These are phyloP conservation scores for Myxozyma melibiosi DNA, from an alignment of 805 yeast species.

Conservation along the genomic window DNA sequence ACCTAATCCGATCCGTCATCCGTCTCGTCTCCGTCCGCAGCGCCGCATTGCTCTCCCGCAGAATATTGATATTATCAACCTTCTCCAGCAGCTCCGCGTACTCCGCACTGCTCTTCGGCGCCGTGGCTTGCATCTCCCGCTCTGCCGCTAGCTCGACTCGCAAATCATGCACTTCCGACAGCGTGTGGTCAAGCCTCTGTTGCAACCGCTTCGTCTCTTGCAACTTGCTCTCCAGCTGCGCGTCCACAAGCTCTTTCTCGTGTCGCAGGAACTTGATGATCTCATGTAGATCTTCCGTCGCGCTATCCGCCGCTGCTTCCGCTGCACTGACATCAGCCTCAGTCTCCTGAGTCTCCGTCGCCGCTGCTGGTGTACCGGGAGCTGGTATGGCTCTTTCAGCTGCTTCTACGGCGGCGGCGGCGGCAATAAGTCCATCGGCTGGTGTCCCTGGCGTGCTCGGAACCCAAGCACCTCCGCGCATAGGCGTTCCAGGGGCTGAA, in stretches of 20 bases:
- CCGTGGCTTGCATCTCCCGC: constrained; percentile 16
- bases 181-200: constrained; percentile 52
- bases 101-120: constrained; percentile 38
- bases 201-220: constrained; percentile 60
- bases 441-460: neutral
- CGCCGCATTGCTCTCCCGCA: constrained; percentile 69
- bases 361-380: constrained; percentile 1
- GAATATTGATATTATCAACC: constrained; percentile 60
- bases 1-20: constrained; percentile 41
- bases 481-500: constrained; percentile 5
- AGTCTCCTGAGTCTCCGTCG: constrained; percentile 5
- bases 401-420: constrained; percentile 1
- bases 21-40: constrained; percentile 55
- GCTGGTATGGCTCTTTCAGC: neutral
- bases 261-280: constrained; percentile 66
- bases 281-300: constrained; percentile 47
- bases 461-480: constrained; percentile 3
- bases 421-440: neutral
- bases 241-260: constrained; percentile 71
- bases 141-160: constrained; percentile 52
- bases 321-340: neutral
- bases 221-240: constrained; percentile 54
- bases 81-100: constrained; percentile 55
- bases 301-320: constrained; percentile 16
- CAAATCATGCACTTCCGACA: constrained; percentile 55